Base-by-base conservation (phyloP, 2,329 filamentous ascomycete genomes). In the Pseudogymnoascus sp. region DNA sequence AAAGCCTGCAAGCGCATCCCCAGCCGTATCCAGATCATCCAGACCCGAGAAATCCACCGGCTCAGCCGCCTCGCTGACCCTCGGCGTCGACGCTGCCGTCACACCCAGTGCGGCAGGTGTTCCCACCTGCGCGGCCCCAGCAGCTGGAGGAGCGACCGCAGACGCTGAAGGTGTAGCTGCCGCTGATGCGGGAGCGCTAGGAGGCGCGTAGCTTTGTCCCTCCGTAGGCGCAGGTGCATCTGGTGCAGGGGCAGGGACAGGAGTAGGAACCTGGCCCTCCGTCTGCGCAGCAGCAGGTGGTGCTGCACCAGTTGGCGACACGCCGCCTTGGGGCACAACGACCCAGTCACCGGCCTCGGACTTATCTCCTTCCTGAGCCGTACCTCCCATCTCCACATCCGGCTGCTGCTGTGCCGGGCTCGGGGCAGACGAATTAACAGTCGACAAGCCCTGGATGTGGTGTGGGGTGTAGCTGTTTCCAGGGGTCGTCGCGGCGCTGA, bases 281-380 rank as follows among this genome's bases (percentile, higher is more conserved):
- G 21, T 7, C 29, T 58, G 29, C 6, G n/a, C n/a, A n/a, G n/a
- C 51, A 27, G 61, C n/a, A 4, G 63, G 39, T 48, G 64, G 35
- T 15, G 44, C 60, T 44, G 60, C 7, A 10, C 58, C 61, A 7
- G 42, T 48, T 39, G 73, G 71, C 44, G 75, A 67, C 76, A 79
- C 76, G 25, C 79, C 81, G 55, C 83, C 84, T 66, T 88, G 87
- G 62, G 86, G 84, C 31, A 92, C 84, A 63, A 92, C 86, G 3
- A 91, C 86, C 89, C 89, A 92, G 66, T 92, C 89, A 31, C 83
- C 86, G 61, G 76, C 80, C 17, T 78, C 81, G 10, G 81, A 79
- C 15, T 79, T 79, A 12, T 73, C 72, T 33, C 69, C 69, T 27
- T 64, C 66, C 35, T 74, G 74, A 13, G 79, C 75, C 41, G 78